phyloP scores from a whole-genome alignment of 768 basidiomycete genomes.

The Suillus clintonianus region DNA sequence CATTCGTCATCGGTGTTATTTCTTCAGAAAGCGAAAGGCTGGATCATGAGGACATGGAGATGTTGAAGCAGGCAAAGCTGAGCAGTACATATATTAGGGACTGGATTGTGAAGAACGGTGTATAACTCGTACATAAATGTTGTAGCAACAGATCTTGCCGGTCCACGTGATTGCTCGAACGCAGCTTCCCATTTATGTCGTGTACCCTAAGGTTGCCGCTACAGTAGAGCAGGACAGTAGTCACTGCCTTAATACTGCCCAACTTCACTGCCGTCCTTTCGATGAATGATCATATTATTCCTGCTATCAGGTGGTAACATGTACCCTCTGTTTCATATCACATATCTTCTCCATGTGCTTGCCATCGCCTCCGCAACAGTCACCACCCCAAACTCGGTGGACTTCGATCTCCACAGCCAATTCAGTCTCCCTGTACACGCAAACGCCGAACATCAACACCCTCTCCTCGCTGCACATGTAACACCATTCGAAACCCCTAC shows the following conservation, averaged over 20 bases:
- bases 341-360: neutral
- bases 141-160: neutral
- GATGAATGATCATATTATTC: neutral
- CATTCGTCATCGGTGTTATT: constrained; percentile 89
- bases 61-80: constrained; percentile 82
- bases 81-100: constrained; percentile 91
- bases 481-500: constrained; percentile 11
- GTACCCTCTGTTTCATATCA: neutral
- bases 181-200: neutral
- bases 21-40: constrained; percentile 61
- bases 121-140: neutral
- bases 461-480: constrained; percentile 8
- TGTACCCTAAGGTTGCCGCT: neutral
- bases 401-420: neutral
- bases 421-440: neutral
- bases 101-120: constrained; percentile 64
- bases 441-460: constrained; percentile 6
- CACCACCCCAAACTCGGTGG: neutral
- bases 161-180: neutral
- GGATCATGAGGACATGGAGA: constrained; percentile 65
- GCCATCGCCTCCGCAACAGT: neutral
- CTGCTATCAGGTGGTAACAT: neutral
- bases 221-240: neutral
- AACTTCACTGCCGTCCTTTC: neutral
- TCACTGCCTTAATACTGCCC: neutral